Conservation (phyloP, 495 filamentous ascomycete species). For the Penicillium diatomitis region DNA sequence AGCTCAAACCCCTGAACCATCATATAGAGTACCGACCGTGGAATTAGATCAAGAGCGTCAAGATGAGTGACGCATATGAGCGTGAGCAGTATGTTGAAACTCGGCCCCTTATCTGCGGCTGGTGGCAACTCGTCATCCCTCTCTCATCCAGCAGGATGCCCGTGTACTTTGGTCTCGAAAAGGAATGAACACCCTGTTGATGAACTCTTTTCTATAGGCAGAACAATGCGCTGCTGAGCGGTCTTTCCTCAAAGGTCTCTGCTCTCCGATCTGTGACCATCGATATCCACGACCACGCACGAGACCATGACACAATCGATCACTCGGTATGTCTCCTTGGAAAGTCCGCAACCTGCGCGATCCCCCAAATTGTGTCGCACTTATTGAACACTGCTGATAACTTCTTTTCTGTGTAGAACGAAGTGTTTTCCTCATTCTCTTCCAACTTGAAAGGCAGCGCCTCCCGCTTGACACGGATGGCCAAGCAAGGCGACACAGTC, state of each 20-base stretch:
- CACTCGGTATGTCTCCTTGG: conserved; percentile 53
- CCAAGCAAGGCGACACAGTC: conserved; percentile 78
- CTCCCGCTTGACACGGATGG: conserved; percentile 82
- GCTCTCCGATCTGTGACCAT: conserved; percentile 94
- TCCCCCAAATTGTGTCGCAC: background rate
- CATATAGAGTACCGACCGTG: too few species aligned
- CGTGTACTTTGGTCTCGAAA: too few species aligned
- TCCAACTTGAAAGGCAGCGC: conserved; percentile 73
- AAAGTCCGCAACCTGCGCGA: too few species aligned
- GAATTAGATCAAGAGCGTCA: conserved; percentile 2
- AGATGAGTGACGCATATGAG: conserved; percentile 93
- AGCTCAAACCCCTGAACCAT: too few species aligned
- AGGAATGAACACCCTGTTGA: background rate
- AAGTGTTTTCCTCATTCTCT: conserved; percentile 52
- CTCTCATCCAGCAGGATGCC: background rate
- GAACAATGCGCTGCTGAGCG: conserved; percentile 91
- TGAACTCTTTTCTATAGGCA: conserved; percentile 44
- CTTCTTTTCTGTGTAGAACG: conserved; percentile 30
- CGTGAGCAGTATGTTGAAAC: conserved; percentile 57
- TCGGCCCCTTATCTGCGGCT: background rate
- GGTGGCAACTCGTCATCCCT: background rate
- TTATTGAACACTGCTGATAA: background rate
- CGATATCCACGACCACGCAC: conserved; percentile 93
- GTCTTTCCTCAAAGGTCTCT: conserved; percentile 81
- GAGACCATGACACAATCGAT: conserved; percentile 78